phyloP scores from a whole-genome alignment of 2,329 filamentous ascomycete genomes.

The Cyphellophora attinorum region DNA sequence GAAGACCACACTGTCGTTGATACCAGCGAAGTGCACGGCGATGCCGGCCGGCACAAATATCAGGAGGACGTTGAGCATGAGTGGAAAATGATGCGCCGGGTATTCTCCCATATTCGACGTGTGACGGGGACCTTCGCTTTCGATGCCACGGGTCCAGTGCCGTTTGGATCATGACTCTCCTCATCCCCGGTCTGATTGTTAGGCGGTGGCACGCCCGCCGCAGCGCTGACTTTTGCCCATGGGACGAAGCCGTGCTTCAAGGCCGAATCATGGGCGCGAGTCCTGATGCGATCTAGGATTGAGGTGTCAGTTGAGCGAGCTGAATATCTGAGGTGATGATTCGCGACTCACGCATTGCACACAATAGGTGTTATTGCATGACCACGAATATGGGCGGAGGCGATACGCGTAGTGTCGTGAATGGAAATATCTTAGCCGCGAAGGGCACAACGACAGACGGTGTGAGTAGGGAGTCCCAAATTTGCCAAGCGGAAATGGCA shows the following conservation, averaged over 20 bases:
- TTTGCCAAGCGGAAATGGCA: too few relatives aligned
- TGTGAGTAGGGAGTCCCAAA: too few relatives aligned
- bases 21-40: conserved; percentile 55
- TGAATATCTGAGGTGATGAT: too few relatives aligned
- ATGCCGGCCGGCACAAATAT: conserved; percentile 73
- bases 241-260: conserved; percentile 17
- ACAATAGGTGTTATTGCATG: too few relatives aligned
- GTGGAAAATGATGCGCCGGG: conserved; percentile 60
- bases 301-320: too few relatives aligned
- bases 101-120: conserved; percentile 9
- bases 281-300: conserved; percentile 15
- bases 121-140: conserved; percentile 9
- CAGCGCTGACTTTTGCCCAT: conserved; percentile 8
- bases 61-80: conserved; percentile 80
- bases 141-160: conserved; percentile 4
- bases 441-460: too few relatives aligned
- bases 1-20: conserved; percentile 59
- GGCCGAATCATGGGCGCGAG: conserved; percentile 16
- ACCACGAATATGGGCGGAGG: too few relatives aligned
- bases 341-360: too few relatives aligned
- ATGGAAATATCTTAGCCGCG: too few relatives aligned
- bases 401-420: too few relatives aligned
- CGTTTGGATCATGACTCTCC: conserved; percentile 4
- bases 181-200: not conserved
- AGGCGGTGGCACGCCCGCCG: not conserved